Evolutionary conservation across 306 rosid genomes (phyloP).

Genomic region (Sophora flavescens): DNA sequence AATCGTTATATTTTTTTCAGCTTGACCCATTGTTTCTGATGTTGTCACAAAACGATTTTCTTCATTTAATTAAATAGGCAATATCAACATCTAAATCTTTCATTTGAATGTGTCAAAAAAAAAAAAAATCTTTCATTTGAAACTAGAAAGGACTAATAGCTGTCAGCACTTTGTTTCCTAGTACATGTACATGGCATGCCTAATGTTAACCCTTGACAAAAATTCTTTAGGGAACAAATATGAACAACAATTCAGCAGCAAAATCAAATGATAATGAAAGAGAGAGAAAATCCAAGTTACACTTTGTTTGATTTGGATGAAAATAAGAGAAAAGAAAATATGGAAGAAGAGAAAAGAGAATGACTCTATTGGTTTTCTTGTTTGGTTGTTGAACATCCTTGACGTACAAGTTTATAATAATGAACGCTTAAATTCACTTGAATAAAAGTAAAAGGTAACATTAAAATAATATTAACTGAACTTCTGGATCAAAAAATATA

Average conservation of each 20-base stretch:
- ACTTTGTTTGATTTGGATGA: no score
- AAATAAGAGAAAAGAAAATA: no score
- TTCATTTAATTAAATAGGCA: neutral
- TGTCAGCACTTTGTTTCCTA: neutral
- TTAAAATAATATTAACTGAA: no score
- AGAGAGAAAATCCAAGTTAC: neutral
- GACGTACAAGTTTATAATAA: no score
- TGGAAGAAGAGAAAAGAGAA: no score
- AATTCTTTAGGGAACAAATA: neutral
- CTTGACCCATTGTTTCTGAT: neutral
- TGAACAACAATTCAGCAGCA: neutral
- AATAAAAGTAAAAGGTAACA: no score
- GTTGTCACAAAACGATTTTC: neutral
- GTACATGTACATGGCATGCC: neutral
- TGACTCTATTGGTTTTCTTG: no score
- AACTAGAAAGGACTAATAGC: neutral
- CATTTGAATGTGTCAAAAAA: no score
- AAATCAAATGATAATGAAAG: neutral
- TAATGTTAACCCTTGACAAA: neutral
- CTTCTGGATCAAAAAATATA: no score
- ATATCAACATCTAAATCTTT: constrained; percentile 1
- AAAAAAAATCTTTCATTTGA: neutral
- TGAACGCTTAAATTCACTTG: no score
- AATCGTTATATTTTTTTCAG: neutral
- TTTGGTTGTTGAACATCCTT: no score